Evolutionary conservation across 139 green algal species (phyloP).

Genomic region (Haematococcus lacustris): DNA sequence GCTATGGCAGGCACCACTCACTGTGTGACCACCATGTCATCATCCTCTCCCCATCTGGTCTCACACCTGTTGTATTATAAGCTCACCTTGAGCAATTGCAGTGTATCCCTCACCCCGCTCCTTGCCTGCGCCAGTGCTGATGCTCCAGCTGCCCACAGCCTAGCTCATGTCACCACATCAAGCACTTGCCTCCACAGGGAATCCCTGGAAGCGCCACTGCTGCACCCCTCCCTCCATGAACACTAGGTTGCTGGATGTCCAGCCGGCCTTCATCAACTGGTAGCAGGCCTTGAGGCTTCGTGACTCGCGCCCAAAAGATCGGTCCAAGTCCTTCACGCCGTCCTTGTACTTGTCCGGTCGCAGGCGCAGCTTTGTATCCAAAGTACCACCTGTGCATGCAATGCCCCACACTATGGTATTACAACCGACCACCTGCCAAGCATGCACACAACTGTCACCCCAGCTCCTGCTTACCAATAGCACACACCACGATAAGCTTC

Average conservation of each 20-base stretch:
- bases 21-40: no score
- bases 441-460: no score
- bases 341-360: slow-evolving; percentile 34
- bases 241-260: slow-evolving; percentile 46
- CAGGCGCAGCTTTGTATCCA: slow-evolving; percentile 44
- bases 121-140: no score
- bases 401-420: not conserved
- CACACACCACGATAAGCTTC: slow-evolving; percentile 39
- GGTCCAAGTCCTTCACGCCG: slow-evolving; percentile 51
- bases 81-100: no score
- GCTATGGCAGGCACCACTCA: no score
- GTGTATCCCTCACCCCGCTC: no score
- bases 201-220: slow-evolving; percentile 37
- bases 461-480: slow-evolving; percentile 32
- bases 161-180: no score
- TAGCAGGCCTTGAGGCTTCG: slow-evolving; percentile 71
- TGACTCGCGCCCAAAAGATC: slow-evolving; percentile 64
- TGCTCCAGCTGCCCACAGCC: no score
- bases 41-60: no score
- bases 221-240: slow-evolving; percentile 55
- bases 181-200: no score
- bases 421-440: no score
- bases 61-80: no score
- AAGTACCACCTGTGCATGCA: slow-evolving; percentile 33
- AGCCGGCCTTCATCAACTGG: slow-evolving; percentile 56